These are phyloP conservation scores for Podospora tetraspora DNA, from an alignment of 495 filamentous ascomycete species.

Conservation along the genomic window DNA sequence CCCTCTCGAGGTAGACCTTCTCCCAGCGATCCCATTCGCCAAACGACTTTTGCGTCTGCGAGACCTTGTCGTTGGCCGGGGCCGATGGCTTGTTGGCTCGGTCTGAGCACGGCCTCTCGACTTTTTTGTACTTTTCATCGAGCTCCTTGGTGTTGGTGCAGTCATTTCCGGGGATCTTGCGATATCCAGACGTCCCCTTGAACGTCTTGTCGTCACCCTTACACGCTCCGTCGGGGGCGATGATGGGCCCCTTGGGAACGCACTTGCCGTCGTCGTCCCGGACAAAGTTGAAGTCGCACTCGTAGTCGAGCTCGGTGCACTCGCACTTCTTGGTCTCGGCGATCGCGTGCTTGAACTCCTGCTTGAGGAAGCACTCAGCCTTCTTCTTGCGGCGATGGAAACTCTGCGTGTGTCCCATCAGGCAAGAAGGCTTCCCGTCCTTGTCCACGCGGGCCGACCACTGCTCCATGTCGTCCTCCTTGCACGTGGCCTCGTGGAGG, in stretches of 20 bases:
- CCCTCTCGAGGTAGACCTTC: constrained; percentile 76
- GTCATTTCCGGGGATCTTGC: constrained; percentile 84
- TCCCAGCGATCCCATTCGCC: constrained; percentile 52
- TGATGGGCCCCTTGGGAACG: constrained; percentile 42
- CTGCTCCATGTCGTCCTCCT: constrained; percentile 71
- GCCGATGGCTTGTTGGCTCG: constrained; percentile 34
- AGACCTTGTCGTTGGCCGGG: constrained; percentile 56
- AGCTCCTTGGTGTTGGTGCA: constrained; percentile 56
- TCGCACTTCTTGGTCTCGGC: constrained; percentile 64
- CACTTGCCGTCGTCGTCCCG: constrained; percentile 56
- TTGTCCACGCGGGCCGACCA: constrained; percentile 82
- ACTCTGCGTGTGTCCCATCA: constrained; percentile 91
- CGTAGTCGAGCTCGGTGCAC: constrained; percentile 78
- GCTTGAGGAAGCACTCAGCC: constrained; percentile 79
- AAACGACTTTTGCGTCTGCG: constrained; percentile 52
- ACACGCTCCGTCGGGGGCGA: constrained; percentile 61
- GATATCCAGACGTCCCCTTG: constrained; percentile 80
- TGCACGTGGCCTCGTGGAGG: constrained; percentile 76
- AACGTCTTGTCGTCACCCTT: constrained; percentile 62
- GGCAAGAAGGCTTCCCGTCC: constrained; percentile 71
- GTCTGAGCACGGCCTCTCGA: constrained; percentile 53
- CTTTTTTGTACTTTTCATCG: constrained; percentile 53
- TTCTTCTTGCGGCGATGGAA: constrained; percentile 77
- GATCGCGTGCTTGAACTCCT: constrained; percentile 71
- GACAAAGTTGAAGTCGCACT: constrained; percentile 89